Percentiles rank a stretch among this genome's conserved stretches.
Evolutionary conservation across 805 yeast species (phyloP).

Genomic region (Candida koratica): DNA sequence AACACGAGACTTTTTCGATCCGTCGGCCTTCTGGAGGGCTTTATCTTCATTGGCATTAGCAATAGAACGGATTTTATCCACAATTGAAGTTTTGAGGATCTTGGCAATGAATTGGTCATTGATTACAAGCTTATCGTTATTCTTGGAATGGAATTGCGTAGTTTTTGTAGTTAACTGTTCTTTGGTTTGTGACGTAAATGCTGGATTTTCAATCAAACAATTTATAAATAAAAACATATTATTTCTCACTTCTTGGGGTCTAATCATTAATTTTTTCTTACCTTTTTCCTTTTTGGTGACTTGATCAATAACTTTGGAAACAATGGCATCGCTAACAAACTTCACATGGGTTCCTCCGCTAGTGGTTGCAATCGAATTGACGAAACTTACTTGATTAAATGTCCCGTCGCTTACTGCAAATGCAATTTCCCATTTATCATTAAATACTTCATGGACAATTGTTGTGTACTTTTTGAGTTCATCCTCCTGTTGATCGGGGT

Average conservation of each 20-base stretch:
- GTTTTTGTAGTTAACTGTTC: slow-evolving; percentile 90
- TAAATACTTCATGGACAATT: slow-evolving; percentile 73
- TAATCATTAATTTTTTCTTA: slow-evolving; percentile 63
- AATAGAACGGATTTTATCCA: slow-evolving; percentile 75
- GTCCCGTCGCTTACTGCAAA: slow-evolving; percentile 88
- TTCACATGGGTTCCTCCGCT: slow-evolving; percentile 96
- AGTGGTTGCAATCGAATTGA: slow-evolving; percentile 95
- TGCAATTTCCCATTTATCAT: slow-evolving; percentile 94
- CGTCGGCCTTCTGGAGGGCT: slow-evolving; percentile 85
- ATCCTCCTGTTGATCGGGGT: slow-evolving; percentile 37
- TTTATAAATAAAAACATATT: slow-evolving; percentile 88
- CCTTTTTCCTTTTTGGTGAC: slow-evolving; percentile 62
- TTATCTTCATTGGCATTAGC: slow-evolving; percentile 87
- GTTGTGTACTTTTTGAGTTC: slow-evolving; percentile 34
- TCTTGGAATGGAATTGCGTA: slow-evolving; percentile 81
- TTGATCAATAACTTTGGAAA: slow-evolving; percentile 67
- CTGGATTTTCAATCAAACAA: slow-evolving; percentile 92
- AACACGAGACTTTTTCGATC: slow-evolving; percentile 75
- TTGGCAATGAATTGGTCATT: slow-evolving; percentile 73
- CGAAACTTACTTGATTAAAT: slow-evolving; percentile 94
- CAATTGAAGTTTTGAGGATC: slow-evolving; percentile 59
- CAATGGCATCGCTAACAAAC: slow-evolving; percentile 78
- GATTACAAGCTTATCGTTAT: slow-evolving; percentile 51
- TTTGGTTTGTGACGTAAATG: slow-evolving; percentile 95
- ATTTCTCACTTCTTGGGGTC: slow-evolving; percentile 83